These are phyloP conservation scores for Filosporella fistucella DNA, from an alignment of 495 filamentous ascomycete species.

Conservation along the genomic window DNA sequence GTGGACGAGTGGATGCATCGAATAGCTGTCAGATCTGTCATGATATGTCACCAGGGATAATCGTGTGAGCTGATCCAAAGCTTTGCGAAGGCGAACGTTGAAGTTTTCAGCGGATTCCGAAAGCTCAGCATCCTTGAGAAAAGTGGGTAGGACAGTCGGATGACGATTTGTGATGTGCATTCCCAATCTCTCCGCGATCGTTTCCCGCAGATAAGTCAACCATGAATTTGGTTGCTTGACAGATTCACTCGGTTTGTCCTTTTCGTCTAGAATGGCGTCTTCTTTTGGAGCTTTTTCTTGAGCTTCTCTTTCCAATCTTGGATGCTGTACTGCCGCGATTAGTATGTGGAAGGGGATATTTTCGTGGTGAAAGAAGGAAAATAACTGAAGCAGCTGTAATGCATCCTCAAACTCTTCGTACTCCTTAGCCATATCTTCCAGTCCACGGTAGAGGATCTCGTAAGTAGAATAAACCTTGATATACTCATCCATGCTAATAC, in stretches of 20 bases:
- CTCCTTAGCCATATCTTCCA: conserved; percentile 20
- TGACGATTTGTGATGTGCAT: too few species aligned
- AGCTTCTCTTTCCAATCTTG: not conserved
- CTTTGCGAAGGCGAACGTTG: not conserved
- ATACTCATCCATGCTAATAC: conserved; percentile 8
- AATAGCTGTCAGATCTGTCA: conserved; percentile 13
- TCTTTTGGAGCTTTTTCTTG: too few species aligned
- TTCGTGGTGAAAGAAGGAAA: conserved; percentile 31
- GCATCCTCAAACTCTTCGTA: conserved; percentile 26
- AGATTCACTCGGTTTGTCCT: too few species aligned
- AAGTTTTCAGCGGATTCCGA: too few species aligned
- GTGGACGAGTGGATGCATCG: conserved; percentile 25
- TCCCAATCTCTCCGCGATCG: too few species aligned
- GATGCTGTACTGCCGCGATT: conserved; percentile 18
- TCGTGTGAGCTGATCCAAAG: not conserved
- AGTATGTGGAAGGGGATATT: conserved; percentile 32
- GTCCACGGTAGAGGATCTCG: conserved; percentile 27
- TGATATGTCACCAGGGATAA: conserved; percentile 2
- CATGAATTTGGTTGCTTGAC: too few species aligned
- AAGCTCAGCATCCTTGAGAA: too few species aligned
- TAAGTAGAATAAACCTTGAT: conserved; percentile 24
- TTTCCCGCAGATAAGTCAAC: too few species aligned
- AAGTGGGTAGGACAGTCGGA: too few species aligned
- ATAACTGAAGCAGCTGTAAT: conserved; percentile 31
- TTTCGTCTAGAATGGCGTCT: too few species aligned